Evolutionary conservation across 495 filamentous ascomycete species (phyloP).

Genomic region (Podospora pseudopauciseta): DNA sequence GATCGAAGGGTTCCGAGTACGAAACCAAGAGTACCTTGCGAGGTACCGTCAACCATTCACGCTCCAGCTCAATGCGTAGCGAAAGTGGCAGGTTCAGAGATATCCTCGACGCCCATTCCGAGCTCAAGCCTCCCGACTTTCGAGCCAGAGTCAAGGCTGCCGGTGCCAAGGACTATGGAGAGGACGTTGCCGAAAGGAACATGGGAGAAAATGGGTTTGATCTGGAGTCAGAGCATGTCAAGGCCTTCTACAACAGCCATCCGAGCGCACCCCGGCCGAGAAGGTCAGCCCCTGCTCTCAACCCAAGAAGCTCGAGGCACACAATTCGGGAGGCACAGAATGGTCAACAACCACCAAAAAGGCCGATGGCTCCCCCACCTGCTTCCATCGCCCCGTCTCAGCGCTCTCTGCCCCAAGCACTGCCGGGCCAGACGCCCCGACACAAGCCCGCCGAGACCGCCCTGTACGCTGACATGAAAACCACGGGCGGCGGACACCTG

Average conservation of each 20-base stretch:
- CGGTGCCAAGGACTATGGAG: constrained; percentile 48
- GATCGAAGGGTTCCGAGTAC: constrained; percentile 14
- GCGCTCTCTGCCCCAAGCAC: not conserved
- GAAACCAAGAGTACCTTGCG: constrained; percentile 8
- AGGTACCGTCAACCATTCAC: constrained; percentile 10
- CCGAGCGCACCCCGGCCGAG: constrained; percentile 3
- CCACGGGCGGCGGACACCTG: not conserved
- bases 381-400: not conserved
- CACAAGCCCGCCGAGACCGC: not conserved
- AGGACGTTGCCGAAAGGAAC: constrained; percentile 56
- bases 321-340: not conserved
- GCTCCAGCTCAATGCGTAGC: constrained; percentile 24
- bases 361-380: not conserved
- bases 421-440: not conserved
- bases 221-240: constrained; percentile 29
- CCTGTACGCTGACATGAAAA: not conserved
- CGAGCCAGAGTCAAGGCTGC: constrained; percentile 43
- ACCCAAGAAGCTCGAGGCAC: not conserved
- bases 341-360: not conserved
- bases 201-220: constrained; percentile 37
- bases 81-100: constrained; percentile 39
- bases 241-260: constrained; percentile 30
- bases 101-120: constrained; percentile 50
- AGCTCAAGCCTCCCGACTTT: constrained; percentile 44
- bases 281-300: constrained; percentile 6